phyloP scores from a whole-genome alignment of 1,284 basidiomycete species.

The Somion occarium region DNA sequence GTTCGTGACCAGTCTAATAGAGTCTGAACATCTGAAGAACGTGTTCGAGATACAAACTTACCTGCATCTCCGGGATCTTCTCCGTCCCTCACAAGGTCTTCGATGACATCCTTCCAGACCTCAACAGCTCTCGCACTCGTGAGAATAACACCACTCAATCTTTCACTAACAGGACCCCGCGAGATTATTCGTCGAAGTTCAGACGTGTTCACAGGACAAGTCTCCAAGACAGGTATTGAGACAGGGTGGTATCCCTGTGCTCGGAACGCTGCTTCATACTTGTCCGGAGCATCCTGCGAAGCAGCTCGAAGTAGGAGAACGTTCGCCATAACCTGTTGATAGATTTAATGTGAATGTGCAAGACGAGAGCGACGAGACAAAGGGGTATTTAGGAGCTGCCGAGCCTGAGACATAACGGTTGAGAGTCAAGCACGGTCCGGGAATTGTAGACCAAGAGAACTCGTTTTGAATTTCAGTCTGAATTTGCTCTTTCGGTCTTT shows the following conservation, averaged over 20 bases:
- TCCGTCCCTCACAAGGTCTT: conserved; percentile 15
- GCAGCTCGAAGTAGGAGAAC: conserved; percentile 57
- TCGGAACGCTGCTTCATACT: conserved; percentile 21
- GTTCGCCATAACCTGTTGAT: conserved; percentile 12
- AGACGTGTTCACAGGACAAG: conserved; percentile 44
- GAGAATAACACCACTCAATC: conserved; percentile 56
- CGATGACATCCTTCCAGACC: conserved; percentile 50
- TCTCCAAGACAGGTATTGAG: conserved; percentile 67
- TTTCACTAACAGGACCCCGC: conserved; percentile 29
- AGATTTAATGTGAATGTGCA: not conserved
- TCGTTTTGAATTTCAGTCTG: not conserved
- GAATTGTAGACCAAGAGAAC: too few relatives aligned
- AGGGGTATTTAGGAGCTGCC: too few relatives aligned
- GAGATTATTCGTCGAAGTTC: conserved; percentile 40
- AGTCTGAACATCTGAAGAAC: not conserved
- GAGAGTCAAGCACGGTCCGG: not conserved
- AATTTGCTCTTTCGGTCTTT: not conserved
- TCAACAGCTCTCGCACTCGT: conserved; percentile 72
- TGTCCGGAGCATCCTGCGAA: conserved; percentile 26
- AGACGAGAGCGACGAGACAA: not conserved
- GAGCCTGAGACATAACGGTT: too few relatives aligned
- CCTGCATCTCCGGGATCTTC: conserved; percentile 2
- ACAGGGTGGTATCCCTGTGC: conserved; percentile 37
- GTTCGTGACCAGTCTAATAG: conserved; percentile 40
- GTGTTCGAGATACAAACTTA: not conserved